A percentile compares a stretch with the other conserved stretches of the same genome.
These are phyloP conservation scores for Peronospora farinosa DNA, from an alignment of 352 stramenopile species.

Conservation along the genomic window DNA sequence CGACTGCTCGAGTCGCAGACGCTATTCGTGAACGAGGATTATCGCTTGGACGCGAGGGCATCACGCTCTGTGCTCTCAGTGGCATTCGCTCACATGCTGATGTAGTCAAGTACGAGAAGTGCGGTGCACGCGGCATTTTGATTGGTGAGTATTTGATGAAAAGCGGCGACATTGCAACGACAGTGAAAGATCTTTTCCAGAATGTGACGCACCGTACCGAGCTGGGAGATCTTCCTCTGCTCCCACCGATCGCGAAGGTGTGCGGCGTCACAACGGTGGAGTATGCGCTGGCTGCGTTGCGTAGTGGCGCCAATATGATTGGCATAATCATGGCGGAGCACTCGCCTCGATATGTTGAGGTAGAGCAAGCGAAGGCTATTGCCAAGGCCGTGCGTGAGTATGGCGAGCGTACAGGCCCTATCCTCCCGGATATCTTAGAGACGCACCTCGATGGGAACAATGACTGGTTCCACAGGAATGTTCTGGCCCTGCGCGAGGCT, in stretches of 20 bases:
- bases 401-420: slow-evolving; percentile 83
- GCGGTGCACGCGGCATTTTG: slow-evolving; percentile 86
- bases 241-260: slow-evolving; percentile 83
- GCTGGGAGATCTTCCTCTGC: slow-evolving; percentile 21
- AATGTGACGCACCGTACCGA: slow-evolving; percentile 27
- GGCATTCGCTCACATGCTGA: slow-evolving; percentile 93
- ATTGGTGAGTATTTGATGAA: slow-evolving; percentile 98
- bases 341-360: slow-evolving; percentile 83
- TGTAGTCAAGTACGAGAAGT: slow-evolving; percentile 87
- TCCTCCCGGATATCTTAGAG: slow-evolving; percentile 47
- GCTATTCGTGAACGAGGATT: slow-evolving; percentile 69
- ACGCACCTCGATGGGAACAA: slow-evolving; percentile 26
- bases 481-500: slow-evolving; percentile 51
- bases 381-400: slow-evolving; percentile 90
- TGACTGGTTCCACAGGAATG: slow-evolving; percentile 82
- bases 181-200: slow-evolving; percentile 79
- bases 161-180: slow-evolving; percentile 79
- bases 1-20: slow-evolving; percentile 88
- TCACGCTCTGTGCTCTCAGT: slow-evolving; percentile 91
- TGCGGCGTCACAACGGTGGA: slow-evolving; percentile 93
- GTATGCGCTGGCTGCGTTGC: slow-evolving; percentile 88
- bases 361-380: slow-evolving; percentile 86
- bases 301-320: slow-evolving; percentile 92
- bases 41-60: slow-evolving; percentile 57
- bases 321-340: slow-evolving; percentile 95